Evolutionary conservation across 306 rosid species (phyloP).

Genomic region (Trichosanthes cucumerina): DNA sequence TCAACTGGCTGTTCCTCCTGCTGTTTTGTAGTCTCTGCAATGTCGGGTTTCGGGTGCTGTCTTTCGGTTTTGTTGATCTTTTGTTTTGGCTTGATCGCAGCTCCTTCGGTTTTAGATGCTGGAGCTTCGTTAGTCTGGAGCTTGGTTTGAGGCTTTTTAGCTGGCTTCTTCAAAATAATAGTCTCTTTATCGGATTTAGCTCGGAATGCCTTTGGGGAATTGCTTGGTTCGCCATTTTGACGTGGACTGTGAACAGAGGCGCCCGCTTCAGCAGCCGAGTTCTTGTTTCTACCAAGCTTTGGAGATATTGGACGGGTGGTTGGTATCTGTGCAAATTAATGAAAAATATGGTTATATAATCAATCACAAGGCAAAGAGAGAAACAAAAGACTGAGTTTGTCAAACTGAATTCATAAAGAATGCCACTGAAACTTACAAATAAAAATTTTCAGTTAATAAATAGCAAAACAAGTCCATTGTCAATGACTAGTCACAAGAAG

Average conservation of each 20-base stretch:
- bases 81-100: constrained; percentile 15
- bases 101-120: constrained; percentile 25
- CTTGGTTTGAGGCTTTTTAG: constrained; percentile 36
- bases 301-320: constrained; percentile 90
- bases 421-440: background rate
- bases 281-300: constrained; percentile 76
- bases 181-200: constrained; percentile 28
- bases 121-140: constrained; percentile 32
- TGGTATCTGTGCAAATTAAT: constrained; percentile 43
- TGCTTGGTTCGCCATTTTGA: constrained; percentile 36
- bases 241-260: constrained; percentile 35
- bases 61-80: constrained; percentile 17
- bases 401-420: background rate
- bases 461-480: background rate
- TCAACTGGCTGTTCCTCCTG: constrained; percentile 20
- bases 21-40: constrained; percentile 24
- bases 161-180: constrained; percentile 39
- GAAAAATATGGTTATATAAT: background rate
- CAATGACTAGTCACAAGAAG: background rate
- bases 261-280: constrained; percentile 33
- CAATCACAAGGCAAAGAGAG: background rate
- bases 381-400: background rate
- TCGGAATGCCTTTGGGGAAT: constrained; percentile 25
- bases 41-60: constrained; percentile 25
- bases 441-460: background rate